These are phyloP conservation scores for Gynochthodes officinalis DNA, from an alignment of 257 asterid genomes.

Conservation along the genomic window DNA sequence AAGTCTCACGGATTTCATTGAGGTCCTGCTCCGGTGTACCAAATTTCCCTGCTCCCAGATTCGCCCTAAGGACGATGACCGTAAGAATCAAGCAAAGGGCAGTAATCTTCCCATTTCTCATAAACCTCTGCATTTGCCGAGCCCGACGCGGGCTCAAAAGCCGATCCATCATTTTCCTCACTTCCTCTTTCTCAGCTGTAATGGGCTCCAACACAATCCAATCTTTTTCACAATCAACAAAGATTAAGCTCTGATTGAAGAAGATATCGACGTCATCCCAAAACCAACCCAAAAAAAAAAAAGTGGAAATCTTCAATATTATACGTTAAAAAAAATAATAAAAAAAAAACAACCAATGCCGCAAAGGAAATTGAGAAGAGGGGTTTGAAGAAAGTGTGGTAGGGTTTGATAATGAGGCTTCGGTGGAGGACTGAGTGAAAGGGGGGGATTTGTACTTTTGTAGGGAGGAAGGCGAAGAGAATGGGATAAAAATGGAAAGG, in stretches of 20 bases:
- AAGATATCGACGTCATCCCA: neutral
- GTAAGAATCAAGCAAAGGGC: slow-evolving; percentile 70
- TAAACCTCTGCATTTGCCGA: slow-evolving; percentile 54
- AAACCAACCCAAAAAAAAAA: neutral
- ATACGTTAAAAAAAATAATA: neutral
- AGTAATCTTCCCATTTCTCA: slow-evolving; percentile 68
- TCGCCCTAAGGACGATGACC: slow-evolving; percentile 60
- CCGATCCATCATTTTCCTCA: slow-evolving; percentile 54
- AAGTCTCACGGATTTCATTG: slow-evolving; percentile 71
- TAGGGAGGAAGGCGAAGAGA: slow-evolving; percentile 3
- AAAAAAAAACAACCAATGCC: neutral
- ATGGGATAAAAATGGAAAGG: neutral
- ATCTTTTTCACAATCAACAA: neutral
- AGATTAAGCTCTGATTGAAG: neutral
- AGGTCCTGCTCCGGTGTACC: slow-evolving; percentile 90
- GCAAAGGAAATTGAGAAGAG: neutral
- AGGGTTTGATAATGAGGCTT: slow-evolving; percentile 15
- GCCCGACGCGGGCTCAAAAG: slow-evolving; percentile 51
- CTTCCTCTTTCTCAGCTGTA: neutral
- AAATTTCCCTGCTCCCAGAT: slow-evolving; percentile 80
- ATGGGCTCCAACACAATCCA: neutral
- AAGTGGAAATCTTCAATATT: slow-evolving; percentile 2
- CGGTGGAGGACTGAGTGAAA: slow-evolving; percentile 25
- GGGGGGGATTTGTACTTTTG: slow-evolving; percentile 5
- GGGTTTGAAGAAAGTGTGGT: neutral